Conservation (phyloP, 805 yeast species). For the Candida easanensis region DNA sequence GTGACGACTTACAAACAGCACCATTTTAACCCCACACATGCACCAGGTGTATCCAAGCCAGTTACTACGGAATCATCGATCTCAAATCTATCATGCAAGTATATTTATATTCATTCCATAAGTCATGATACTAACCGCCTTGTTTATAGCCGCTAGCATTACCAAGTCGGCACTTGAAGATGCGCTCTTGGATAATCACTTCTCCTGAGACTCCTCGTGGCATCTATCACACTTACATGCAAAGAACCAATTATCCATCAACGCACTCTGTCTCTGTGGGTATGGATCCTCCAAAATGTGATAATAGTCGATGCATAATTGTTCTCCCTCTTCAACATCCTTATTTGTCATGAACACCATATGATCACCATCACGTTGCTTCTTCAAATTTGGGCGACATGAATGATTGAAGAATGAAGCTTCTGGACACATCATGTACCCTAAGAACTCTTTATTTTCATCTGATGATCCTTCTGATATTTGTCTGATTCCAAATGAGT, state of each 20-base stretch:
- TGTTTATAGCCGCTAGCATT: slow-evolving; percentile 28
- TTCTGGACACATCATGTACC: slow-evolving; percentile 57
- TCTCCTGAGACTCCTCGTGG: slow-evolving; percentile 14
- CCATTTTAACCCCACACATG: background rate
- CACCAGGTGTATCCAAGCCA: background rate
- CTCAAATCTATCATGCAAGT: slow-evolving; percentile 34
- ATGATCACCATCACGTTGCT: slow-evolving; percentile 37
- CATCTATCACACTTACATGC: slow-evolving; percentile 53
- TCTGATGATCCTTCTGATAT: slow-evolving; percentile 31
- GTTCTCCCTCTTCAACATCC: slow-evolving; percentile 43
- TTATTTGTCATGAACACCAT: slow-evolving; percentile 41
- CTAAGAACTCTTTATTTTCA: slow-evolving; percentile 54
- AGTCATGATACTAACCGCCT: slow-evolving; percentile 7
- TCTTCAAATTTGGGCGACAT: slow-evolving; percentile 54
- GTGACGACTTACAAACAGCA: background rate
- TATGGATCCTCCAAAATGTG: slow-evolving; percentile 41
- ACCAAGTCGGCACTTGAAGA: slow-evolving; percentile 41
- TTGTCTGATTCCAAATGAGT: slow-evolving; percentile 72
- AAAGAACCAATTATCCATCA: slow-evolving; percentile 58
- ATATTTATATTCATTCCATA: background rate
- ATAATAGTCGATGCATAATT: slow-evolving; percentile 62
- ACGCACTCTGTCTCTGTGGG: slow-evolving; percentile 37
- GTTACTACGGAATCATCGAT: slow-evolving; percentile 21
- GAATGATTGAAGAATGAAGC: slow-evolving; percentile 71
- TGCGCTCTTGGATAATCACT: slow-evolving; percentile 36